Conservation (phyloP, 306 rosid species). For the Citrullus mucosospermus region DNA sequence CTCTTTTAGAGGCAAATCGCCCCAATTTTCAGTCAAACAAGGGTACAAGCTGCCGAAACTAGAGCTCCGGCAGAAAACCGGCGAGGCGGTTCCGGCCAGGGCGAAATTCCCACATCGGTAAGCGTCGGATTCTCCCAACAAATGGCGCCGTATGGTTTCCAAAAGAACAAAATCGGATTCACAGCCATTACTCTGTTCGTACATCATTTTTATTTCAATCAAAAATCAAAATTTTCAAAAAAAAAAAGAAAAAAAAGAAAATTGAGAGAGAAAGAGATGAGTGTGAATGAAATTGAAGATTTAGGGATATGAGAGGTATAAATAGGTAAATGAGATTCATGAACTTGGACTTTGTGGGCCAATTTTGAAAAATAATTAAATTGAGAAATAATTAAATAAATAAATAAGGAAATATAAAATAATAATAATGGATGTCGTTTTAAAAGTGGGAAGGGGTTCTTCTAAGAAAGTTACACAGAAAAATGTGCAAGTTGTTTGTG, state of each 20-base stretch:
- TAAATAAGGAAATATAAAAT: too few species aligned
- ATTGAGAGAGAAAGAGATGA: background rate
- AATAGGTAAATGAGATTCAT: background rate
- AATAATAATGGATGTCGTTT: background rate
- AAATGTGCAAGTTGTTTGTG: conserved; percentile 1
- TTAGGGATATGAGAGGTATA: background rate
- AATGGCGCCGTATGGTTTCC: conserved; percentile 34
- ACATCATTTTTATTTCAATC: conserved; percentile 1
- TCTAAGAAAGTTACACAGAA: background rate
- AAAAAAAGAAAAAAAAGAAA: too few species aligned
- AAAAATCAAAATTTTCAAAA: background rate
- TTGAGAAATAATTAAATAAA: too few species aligned
- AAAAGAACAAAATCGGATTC: conserved; percentile 21
- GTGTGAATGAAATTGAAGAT: background rate
- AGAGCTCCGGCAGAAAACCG: conserved; percentile 32
- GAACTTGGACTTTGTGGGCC: background rate
- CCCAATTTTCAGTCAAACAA: conserved; percentile 53
- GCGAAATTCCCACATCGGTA: conserved; percentile 5
- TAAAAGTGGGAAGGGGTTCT: background rate
- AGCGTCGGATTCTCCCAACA: conserved; percentile 28
- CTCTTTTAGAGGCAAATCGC: conserved; percentile 50
- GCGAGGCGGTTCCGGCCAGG: background rate
- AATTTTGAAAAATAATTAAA: background rate
- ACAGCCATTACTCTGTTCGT: background rate
- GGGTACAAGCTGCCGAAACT: conserved; percentile 57